A percentile compares a stretch with the other conserved stretches of the same genome.
Conservation (phyloP, 768 basidiomycete species). For the Sistotremastrum niveocremeum region DNA sequence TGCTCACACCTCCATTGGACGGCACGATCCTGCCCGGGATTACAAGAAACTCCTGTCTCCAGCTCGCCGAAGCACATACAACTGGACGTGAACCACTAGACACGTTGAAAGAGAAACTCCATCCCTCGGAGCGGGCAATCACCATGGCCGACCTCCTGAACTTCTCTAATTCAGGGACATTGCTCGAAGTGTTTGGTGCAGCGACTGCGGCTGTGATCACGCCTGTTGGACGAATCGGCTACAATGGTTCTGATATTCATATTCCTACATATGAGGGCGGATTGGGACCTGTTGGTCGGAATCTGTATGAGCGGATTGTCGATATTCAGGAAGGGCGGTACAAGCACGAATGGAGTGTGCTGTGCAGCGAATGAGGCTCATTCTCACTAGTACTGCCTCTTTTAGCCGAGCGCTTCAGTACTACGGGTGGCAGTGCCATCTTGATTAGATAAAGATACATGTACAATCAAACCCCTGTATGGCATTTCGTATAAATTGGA, state of each 20-base stretch:
- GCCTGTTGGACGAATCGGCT: constrained; percentile 61
- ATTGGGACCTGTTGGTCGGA: constrained; percentile 46
- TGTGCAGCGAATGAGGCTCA: constrained; percentile 10
- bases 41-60: constrained; percentile 70
- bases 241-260: constrained; percentile 41
- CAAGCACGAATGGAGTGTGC: constrained; percentile 55
- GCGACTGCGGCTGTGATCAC: constrained; percentile 76
- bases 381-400: too few species aligned
- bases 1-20: constrained; percentile 80
- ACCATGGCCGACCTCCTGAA: constrained; percentile 38
- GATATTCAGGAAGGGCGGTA: constrained; percentile 61
- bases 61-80: constrained; percentile 52
- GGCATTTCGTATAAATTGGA: too few species aligned
- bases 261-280: constrained; percentile 44
- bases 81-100: constrained; percentile 9
- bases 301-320: constrained; percentile 57
- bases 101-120: constrained; percentile 13
- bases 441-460: too few species aligned
- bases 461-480: too few species aligned
- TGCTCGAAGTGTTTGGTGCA: constrained; percentile 75
- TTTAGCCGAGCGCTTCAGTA: too few species aligned
- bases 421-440: too few species aligned
- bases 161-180: too few species aligned
- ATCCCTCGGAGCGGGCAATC: constrained; percentile 45
- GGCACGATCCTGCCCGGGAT: constrained; percentile 90